Evolutionary conservation across 352 stramenopile genomes (phyloP).

Genomic region (Globisporangium polare): DNA sequence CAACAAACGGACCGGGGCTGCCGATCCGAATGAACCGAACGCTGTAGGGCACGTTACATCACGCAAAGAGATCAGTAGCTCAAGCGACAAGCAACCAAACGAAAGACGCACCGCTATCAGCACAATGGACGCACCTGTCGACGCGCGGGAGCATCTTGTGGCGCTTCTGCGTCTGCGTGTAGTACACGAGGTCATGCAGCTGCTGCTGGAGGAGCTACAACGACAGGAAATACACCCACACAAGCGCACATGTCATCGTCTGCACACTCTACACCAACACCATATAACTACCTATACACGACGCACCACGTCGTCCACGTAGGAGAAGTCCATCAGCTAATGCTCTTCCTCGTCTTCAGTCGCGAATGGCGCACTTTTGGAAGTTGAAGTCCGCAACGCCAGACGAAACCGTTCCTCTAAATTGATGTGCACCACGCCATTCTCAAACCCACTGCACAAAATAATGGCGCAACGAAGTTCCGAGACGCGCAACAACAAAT

Average conservation of each 20-base stretch:
- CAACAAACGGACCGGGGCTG: slow-evolving; percentile 16
- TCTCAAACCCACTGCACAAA: neutral
- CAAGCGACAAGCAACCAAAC: too few relatives aligned
- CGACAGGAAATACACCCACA: neutral
- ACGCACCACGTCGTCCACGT: slow-evolving; percentile 13
- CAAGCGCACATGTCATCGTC: neutral
- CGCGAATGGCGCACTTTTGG: neutral
- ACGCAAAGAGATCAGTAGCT: neutral
- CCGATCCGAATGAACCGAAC: slow-evolving; percentile 30
- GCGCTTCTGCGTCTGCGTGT: slow-evolving; percentile 44
- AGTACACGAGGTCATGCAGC: slow-evolving; percentile 55
- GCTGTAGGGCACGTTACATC: slow-evolving; percentile 7
- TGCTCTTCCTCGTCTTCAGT: neutral
- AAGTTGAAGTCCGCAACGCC: slow-evolving; percentile 12
- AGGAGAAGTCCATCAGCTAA: slow-evolving; percentile 14
- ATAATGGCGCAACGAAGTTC: neutral
- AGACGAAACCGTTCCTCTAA: neutral
- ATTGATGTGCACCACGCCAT: neutral
- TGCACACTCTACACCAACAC: neutral
- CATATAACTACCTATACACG: too few relatives aligned
- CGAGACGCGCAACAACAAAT: neutral
- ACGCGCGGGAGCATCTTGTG: slow-evolving; percentile 45
- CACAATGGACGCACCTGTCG: slow-evolving; percentile 39
- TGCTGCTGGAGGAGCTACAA: slow-evolving; percentile 49
- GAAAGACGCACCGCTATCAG: too few relatives aligned